Evolutionary conservation across 768 basidiomycete genomes (phyloP).

Genomic region (Royoungia palumana): DNA sequence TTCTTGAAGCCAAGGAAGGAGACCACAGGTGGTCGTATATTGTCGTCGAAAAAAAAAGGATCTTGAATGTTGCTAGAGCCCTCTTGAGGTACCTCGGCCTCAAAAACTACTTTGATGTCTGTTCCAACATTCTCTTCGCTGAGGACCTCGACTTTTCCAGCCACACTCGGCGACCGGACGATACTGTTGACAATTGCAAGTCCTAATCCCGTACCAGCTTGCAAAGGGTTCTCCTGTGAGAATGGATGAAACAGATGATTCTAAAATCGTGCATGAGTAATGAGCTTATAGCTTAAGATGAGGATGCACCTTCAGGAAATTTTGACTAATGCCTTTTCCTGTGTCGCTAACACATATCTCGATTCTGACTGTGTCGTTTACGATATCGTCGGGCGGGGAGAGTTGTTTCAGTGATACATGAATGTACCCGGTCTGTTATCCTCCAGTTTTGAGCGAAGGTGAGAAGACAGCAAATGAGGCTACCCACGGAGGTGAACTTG

Average conservation of each 20-base stretch:
- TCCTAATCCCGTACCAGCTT: constrained; percentile 90
- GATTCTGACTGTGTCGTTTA: constrained; percentile 62
- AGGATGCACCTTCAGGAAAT: constrained; percentile 73
- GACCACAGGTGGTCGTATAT: constrained; percentile 45
- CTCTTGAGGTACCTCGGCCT: constrained; percentile 58
- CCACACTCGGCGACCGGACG: constrained; percentile 77
- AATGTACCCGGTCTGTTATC: constrained; percentile 74
- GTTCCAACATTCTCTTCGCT: constrained; percentile 89
- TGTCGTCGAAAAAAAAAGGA: constrained; percentile 43
- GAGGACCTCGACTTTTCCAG: constrained; percentile 91
- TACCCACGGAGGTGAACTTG: constrained; percentile 80
- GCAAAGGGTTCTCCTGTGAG: constrained; percentile 92
- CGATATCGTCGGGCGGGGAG: constrained; percentile 50
- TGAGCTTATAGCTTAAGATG: neutral
- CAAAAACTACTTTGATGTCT: constrained; percentile 84
- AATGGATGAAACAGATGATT: constrained; percentile 97
- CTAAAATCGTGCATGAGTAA: constrained; percentile 33
- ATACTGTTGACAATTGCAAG: constrained; percentile 95
- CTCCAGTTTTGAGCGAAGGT: constrained; percentile 4
- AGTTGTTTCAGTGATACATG: constrained; percentile 80
- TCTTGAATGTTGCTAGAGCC: constrained; percentile 39
- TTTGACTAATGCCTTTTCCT: constrained; percentile 93
- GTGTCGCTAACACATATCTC: constrained; percentile 87
- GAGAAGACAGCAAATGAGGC: neutral
- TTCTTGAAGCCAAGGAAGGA: constrained; percentile 72